Evolutionary conservation across 345 rosid genomes (phyloP).

Genomic region (Linum trigynum): DNA sequence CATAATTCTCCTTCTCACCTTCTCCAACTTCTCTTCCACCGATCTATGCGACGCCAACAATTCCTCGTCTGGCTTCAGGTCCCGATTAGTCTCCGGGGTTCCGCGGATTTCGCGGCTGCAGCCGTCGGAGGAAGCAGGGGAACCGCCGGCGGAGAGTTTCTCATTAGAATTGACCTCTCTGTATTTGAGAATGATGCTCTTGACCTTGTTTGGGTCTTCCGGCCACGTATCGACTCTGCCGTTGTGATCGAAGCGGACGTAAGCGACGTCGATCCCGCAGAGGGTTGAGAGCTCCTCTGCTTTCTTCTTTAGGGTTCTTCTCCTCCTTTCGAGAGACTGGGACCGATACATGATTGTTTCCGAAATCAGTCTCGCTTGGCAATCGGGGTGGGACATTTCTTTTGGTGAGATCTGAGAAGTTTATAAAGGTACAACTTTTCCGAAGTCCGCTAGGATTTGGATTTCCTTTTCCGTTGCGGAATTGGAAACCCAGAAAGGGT

Average conservation of each 20-base stretch:
- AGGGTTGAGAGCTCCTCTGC: slow-evolving; percentile 1
- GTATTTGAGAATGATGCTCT: background rate
- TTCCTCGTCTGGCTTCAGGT: background rate
- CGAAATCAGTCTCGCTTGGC: no score
- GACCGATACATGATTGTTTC: background rate
- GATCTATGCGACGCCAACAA: background rate
- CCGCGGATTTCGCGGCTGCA: background rate
- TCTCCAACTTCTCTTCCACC: background rate
- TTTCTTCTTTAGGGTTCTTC: background rate
- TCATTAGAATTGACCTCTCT: background rate
- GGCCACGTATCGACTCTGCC: background rate
- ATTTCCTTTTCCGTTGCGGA: no score
- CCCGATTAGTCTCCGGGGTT: background rate
- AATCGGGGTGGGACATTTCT: no score
- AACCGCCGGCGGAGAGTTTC: background rate
- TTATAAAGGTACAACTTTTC: no score
- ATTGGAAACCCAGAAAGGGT: no score
- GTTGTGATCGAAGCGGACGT: background rate
- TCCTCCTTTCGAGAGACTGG: background rate
- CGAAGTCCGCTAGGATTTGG: no score
- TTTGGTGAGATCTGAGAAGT: no score
- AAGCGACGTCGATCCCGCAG: background rate
- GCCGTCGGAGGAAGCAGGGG: background rate
- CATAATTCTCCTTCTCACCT: background rate
- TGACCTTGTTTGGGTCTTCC: background rate